Evolutionary conservation across 2,329 filamentous ascomycete species (phyloP), one percentile per base, ranked within the genome.

Genomic region (Xylaria sp.): DNA sequence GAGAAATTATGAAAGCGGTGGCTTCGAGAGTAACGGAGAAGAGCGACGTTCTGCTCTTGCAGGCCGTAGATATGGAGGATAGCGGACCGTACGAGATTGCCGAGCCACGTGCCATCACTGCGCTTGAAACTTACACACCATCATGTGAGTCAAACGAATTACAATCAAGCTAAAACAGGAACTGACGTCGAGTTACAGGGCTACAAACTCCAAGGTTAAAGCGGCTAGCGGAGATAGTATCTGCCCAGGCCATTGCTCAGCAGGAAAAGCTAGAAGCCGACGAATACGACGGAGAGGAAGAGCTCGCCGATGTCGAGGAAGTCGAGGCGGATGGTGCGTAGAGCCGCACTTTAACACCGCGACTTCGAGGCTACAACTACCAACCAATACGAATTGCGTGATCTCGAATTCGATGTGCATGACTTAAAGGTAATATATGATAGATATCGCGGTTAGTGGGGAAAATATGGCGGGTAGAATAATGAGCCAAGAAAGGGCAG

Each of bases 1-100:
- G 95, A 79, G 96, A 99, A 81, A 99, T 99, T 79, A 99, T 99
- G 96, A 99, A 99, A 85, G 96, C 96, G 8, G 97, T 99, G 62
- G 96, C 97, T 8, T 97, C 94, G 48, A 89, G 94, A 62, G 96
- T 99, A 56, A 98, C 95, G 1, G 96, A 99, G 84, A 99, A 99
- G 90, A 97, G 94, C 77, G 96, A 98, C 76, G 94, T 98, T 2
- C 87, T 99, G 62, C 89, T 99, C 66, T 86, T 99, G 56, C 92
- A 95, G 67, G 94, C 96, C 58, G 94, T 99, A 68, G 96, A 99
- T 80, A 98, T 99, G 94, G 96, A 99, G 78, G 96, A 99, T 83
- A 97, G 94, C 76, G 96, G 96, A 28, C 96, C 95, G 31, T 99
- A 99, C 78, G 96, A 98, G 82, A 99, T 99, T 80, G 96, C 96